Conservation (phyloP, 2,329 filamentous ascomycete species). For the Colletotrichum horii region DNA sequence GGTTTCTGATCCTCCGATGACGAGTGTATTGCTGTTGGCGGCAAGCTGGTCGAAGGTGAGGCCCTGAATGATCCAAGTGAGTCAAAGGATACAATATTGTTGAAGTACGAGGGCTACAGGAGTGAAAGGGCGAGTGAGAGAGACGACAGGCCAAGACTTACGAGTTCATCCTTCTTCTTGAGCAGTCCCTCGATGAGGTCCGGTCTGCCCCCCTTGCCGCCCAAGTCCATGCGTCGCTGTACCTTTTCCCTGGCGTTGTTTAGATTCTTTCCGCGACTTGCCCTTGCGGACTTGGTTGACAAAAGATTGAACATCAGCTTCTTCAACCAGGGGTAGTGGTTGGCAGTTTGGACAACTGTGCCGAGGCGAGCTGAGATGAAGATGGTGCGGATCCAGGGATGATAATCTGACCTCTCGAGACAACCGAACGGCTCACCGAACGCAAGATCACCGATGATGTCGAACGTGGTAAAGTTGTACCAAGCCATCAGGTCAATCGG, state of each 20-base stretch:
- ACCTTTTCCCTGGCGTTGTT: conserved; percentile 1
- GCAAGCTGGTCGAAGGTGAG: conserved; percentile 26
- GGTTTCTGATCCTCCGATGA: conserved; percentile 46
- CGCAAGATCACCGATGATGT: conserved; percentile 29
- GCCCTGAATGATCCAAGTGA: conserved; percentile 24
- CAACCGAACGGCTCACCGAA: conserved; percentile 24
- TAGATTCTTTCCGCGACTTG: background rate
- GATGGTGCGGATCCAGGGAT: conserved; percentile 7
- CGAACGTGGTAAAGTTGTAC: conserved; percentile 23
- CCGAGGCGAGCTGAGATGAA: background rate
- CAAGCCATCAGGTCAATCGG: conserved; percentile 20
- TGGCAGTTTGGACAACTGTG: background rate
- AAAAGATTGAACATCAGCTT: background rate
- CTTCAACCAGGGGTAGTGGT: background rate
- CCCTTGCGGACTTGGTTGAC: background rate
- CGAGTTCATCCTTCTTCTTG: conserved; percentile 11
- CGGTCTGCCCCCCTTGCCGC: conserved; percentile 4
- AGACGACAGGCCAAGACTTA: background rate
- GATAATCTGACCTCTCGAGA: conserved; percentile 14
- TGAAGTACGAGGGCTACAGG: fast-evolving
- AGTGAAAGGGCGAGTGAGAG: background rate
- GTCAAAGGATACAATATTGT: background rate
- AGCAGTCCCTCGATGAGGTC: conserved; percentile 25
- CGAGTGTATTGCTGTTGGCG: conserved; percentile 22
- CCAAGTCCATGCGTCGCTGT: conserved; percentile 4